These are phyloP conservation scores for Sphaerulina vaccinii DNA, from an alignment of 2,329 filamentous ascomycete genomes.

Conservation along the genomic window DNA sequence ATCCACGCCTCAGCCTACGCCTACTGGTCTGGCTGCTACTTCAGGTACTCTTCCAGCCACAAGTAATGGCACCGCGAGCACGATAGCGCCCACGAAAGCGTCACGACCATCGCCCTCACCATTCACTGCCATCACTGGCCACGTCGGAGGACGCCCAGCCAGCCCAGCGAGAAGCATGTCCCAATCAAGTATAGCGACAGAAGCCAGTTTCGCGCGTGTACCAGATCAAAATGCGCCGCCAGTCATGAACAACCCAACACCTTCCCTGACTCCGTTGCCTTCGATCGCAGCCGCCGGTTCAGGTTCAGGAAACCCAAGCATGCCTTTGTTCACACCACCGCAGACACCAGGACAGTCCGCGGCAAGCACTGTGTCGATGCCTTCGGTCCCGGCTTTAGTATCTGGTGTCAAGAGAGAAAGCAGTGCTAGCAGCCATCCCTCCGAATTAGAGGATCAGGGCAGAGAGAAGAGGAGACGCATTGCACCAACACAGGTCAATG, in stretches of 20 bases:
- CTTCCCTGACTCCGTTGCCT: conserved; percentile 35
- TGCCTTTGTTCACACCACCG: conserved; percentile 85
- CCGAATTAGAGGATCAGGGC: conserved; percentile 39
- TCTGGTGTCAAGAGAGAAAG: conserved; percentile 35
- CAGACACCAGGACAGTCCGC: conserved; percentile 67
- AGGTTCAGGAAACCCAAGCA: conserved; percentile 26
- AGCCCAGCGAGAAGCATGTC: conserved; percentile 86
- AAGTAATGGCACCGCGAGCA: conserved; percentile 13
- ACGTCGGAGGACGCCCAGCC: conserved; percentile 56
- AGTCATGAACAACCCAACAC: conserved; percentile 38
- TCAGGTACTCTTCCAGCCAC: conserved; percentile 53
- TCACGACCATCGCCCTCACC: conserved; percentile 56
- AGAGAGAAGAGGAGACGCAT: conserved; percentile 47
- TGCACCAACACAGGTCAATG: conserved; percentile 44
- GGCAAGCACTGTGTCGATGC: conserved; percentile 19
- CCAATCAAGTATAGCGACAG: conserved; percentile 73
- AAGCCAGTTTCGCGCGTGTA: conserved; percentile 45
- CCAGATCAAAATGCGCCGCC: conserved; percentile 45
- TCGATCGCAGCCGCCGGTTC: conserved; percentile 39
- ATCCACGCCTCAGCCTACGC: conserved; percentile 44
- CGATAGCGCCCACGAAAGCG: conserved; percentile 15
- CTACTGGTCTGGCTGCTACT: conserved; percentile 26
- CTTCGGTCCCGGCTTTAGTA: conserved; percentile 8
- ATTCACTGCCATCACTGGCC: conserved; percentile 37
- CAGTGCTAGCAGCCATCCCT: conserved; percentile 30